Evolutionary conservation across 139 green algal genomes (phyloP).

Genomic region (Zygnema cylindricum): DNA sequence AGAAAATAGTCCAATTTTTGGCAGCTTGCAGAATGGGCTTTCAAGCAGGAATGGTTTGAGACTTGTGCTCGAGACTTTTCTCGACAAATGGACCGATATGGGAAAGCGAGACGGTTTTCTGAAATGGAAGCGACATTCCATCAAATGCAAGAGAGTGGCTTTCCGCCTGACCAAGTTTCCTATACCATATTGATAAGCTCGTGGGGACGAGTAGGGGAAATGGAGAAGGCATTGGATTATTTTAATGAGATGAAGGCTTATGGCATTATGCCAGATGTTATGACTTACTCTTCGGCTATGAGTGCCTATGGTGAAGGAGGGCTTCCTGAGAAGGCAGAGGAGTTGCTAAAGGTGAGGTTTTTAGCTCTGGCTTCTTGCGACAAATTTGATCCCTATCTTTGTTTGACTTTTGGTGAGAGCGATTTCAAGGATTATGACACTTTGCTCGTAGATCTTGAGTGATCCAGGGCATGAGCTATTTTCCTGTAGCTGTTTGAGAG

Average conservation of each 20-base stretch:
- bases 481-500: too few species aligned
- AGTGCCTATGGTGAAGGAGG: constrained; percentile 33
- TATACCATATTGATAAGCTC: constrained; percentile 41
- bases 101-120: constrained; percentile 21
- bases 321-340: constrained; percentile 25
- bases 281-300: constrained; percentile 40
- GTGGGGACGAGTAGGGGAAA: background rate
- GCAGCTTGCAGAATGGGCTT: constrained; percentile 40
- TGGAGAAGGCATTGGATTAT: constrained; percentile 25
- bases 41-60: constrained; percentile 49
- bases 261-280: constrained; percentile 32
- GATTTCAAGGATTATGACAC: too few species aligned
- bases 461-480: too few species aligned
- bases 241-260: constrained; percentile 34
- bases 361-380: too few species aligned
- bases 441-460: too few species aligned
- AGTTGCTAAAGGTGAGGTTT: constrained; percentile 11
- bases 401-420: too few species aligned
- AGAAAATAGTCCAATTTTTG: too few species aligned
- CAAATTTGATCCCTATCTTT: too few species aligned
- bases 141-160: constrained; percentile 35
- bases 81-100: constrained; percentile 48
- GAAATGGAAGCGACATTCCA: constrained; percentile 40
- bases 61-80: constrained; percentile 40
- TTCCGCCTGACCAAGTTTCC: constrained; percentile 16